Conservation (phyloP, 805 yeast species). For the Ogataea kodamae region DNA sequence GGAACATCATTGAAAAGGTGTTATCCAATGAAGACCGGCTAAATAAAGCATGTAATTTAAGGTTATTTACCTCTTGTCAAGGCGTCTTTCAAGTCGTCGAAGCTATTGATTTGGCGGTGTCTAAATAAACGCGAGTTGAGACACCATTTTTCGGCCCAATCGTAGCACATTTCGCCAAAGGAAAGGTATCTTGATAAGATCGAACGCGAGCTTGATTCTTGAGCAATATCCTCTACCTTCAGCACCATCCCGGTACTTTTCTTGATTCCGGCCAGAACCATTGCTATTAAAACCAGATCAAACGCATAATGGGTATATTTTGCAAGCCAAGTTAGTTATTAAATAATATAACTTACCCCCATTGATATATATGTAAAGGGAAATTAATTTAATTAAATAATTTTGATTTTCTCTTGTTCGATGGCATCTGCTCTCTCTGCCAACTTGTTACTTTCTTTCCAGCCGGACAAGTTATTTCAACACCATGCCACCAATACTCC, state of each 20-base stretch:
- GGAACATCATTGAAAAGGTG: no score
- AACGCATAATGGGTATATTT: slow-evolving; percentile 66
- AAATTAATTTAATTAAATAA: background rate
- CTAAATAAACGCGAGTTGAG: slow-evolving; percentile 50
- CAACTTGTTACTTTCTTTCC: slow-evolving; percentile 16
- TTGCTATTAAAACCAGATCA: slow-evolving; percentile 75
- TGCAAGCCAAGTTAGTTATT: slow-evolving; percentile 43
- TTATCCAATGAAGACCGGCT: slow-evolving; percentile 10
- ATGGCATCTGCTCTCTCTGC: slow-evolving; percentile 9
- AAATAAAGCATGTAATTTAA: slow-evolving; percentile 17
- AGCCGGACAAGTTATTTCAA: slow-evolving; percentile 39
- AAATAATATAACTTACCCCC: slow-evolving; percentile 8
- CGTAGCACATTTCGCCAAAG: slow-evolving; percentile 62
- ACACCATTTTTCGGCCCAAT: slow-evolving; percentile 42
- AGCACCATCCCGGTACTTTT: slow-evolving; percentile 68
- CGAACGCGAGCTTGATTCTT: slow-evolving; percentile 39
- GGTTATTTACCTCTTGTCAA: slow-evolving; percentile 29
- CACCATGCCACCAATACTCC: slow-evolving; percentile 46
- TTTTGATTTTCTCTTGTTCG: slow-evolving; percentile 4
- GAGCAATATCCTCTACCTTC: slow-evolving; percentile 36
- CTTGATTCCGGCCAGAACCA: slow-evolving; percentile 82
- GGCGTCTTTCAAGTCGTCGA: slow-evolving; percentile 31
- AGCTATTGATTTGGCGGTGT: slow-evolving; percentile 29
- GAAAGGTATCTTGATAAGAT: slow-evolving; percentile 48
- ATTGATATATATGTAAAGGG: slow-evolving; percentile 1